Base-by-base conservation (phyloP, 164 flowering plant species). In the Amborella trichopoda region DNA sequence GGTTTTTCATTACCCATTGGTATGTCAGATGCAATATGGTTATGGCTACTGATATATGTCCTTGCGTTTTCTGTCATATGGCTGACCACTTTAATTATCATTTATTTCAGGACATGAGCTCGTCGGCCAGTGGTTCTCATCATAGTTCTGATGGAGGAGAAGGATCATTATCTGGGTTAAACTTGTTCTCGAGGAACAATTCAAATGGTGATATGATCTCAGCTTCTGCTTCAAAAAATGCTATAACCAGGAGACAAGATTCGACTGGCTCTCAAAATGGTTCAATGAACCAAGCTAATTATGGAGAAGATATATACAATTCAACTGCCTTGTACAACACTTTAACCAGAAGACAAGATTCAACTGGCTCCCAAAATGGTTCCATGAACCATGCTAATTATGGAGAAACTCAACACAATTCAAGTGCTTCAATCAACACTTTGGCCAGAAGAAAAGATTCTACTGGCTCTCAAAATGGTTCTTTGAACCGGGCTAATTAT, bases 101-200 rank as follows among this genome's bases (percentile, higher is more conserved):
- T n/a, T n/a, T n/a, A n/a, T n/a, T 69, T 50, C 64, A 88, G 96
- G 80, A 64, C 47, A 56, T 69, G 52, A 75, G 81, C 54, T 67
- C 64, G 33, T 76, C 76, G 1, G 65, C 66, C 16, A 63, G 77
- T 20, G 80, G 54, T 40, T 75, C 89, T n/a, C 63, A 54, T 25
- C 68, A 58, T 43, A 79, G 87, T 64, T 67, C 59, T 50, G 72
- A 66, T 55, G 71, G 85, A 2, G 58, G 54, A 4, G 87, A 75
- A 37, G 65, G 73, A 34, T 75, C 72, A 11, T n/a, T 55, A 16
- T 55, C 52, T 17, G 56, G 60, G 48, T 64, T 54, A 36, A 53
- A 18, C n/a, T 54, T 58, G 44, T 73, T 74, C 20, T 58, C 69
- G 8, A 26, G 53, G 54, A 53, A 64, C 52, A 57, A 70, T 40